These are phyloP conservation scores for Cryptococcus sp. DNA, from an alignment of 1,284 basidiomycete species.

Conservation along the genomic window DNA sequence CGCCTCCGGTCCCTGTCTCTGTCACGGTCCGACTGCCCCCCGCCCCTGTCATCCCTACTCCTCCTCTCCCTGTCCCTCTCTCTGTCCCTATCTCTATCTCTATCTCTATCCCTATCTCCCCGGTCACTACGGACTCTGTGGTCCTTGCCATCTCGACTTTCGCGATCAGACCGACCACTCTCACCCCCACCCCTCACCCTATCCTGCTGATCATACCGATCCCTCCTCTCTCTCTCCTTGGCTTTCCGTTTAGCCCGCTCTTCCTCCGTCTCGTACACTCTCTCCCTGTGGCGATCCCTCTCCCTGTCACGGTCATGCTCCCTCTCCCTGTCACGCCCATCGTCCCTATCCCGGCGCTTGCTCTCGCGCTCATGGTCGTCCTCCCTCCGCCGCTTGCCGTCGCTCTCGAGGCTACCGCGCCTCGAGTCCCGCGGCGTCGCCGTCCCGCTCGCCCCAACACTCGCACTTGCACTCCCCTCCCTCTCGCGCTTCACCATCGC, in stretches of 20 bases:
- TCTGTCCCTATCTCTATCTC: constrained; percentile 17
- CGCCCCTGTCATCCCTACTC: too few relatives aligned
- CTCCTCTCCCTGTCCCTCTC: constrained; percentile 18
- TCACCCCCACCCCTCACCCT: constrained; percentile 18
- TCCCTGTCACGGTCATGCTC: constrained; percentile 15
- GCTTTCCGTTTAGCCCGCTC: constrained; percentile 36
- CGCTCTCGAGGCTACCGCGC: constrained; percentile 15
- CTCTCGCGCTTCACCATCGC: constrained; percentile 32
- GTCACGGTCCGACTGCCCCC: too few relatives aligned
- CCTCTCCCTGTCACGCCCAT: constrained; percentile 17
- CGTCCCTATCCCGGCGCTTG: constrained; percentile 17
- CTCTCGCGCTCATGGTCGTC: constrained; percentile 15
- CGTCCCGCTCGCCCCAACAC: constrained; percentile 3
- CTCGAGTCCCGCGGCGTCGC: constrained; percentile 13
- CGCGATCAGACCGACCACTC: constrained; percentile 15
- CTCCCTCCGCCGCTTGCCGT: constrained; percentile 19
- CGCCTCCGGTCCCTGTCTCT: not conserved
- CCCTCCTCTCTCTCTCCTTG: constrained; percentile 23
- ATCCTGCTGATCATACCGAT: constrained; percentile 7
- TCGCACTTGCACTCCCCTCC: constrained; percentile 3
- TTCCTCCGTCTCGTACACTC: constrained; percentile 34
- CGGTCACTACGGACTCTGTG: constrained; percentile 9
- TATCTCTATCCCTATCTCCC: constrained; percentile 18
- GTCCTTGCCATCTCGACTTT: constrained; percentile 9
- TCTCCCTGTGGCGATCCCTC: constrained; percentile 19